These are phyloP conservation scores for Alnus rubra DNA, from an alignment of 306 rosid genomes.

Conservation along the genomic window DNA sequence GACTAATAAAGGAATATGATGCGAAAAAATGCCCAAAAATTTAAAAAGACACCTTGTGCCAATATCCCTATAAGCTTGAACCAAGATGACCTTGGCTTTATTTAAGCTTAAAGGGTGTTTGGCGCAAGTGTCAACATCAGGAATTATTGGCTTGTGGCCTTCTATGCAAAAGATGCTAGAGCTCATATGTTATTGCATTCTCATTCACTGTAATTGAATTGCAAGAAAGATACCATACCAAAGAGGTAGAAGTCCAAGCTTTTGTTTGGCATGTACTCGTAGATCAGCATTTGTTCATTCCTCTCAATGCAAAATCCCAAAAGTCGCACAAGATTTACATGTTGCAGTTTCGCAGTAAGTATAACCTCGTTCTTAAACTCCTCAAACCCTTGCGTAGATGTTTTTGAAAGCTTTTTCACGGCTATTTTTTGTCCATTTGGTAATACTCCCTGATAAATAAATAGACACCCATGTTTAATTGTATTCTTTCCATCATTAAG, in stretches of 20 bases:
- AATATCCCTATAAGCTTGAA: neutral
- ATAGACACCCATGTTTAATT: neutral
- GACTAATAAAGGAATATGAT: neutral
- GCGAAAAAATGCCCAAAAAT: neutral
- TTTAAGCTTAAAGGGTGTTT: neutral
- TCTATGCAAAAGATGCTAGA: neutral
- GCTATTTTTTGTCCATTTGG: constrained; percentile 43
- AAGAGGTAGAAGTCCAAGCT: constrained; percentile 49
- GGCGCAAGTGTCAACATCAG: neutral
- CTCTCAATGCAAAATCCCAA: constrained; percentile 40
- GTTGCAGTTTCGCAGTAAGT: constrained; percentile 49
- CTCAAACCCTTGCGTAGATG: constrained; percentile 49
- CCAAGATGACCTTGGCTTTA: too few relatives aligned
- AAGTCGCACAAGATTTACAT: constrained; percentile 41
- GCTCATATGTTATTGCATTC: too few relatives aligned
- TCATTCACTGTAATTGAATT: neutral
- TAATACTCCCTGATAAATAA: constrained; percentile 28
- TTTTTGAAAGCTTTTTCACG: constrained; percentile 46
- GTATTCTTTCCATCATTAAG: neutral
- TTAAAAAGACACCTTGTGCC: neutral
- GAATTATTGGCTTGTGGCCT: neutral
- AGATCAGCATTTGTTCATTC: constrained; percentile 46
- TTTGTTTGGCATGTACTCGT: constrained; percentile 53
- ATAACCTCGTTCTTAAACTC: constrained; percentile 54
- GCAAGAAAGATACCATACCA: constrained; percentile 12